Evolutionary conservation across 2,329 filamentous ascomycete genomes (phyloP), one percentile per base, ranked within the genome.

Genomic region (Penicillium italicum): DNA sequence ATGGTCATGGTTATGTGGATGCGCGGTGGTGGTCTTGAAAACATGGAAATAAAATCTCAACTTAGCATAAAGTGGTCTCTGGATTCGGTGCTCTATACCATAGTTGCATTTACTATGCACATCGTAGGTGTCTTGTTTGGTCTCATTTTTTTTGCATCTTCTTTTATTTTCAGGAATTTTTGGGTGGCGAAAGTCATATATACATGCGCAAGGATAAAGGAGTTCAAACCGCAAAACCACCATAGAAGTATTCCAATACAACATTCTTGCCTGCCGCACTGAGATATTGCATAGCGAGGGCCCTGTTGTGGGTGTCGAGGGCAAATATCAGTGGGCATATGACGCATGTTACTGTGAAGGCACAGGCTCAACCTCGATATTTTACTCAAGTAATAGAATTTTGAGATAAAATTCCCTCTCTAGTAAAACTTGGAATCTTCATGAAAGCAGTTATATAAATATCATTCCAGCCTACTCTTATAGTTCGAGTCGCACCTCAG

Each of bases 261-360:
- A 4, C 4, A 26, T 26, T 22, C 1, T 45, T n/a, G 16, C n/a
- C 5, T 28, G 41, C 16, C 16, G 20, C n/a, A n/a, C 24, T 34
- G 28, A 40, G 22, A 28, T 38, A n/a, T 40, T 30, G 12, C 46
- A 40, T 14, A 12, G 14, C 20, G 24, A 36, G n/a, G 50, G 43
- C 50, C 20, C 20, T 48, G 34, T 53, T 53, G 43, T 53, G 43
- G 50, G 50, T 49, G 36, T 26, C 7, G 9, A 53, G 50, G 50
- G 50, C 50, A 49, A 30, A 33, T n/a, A 41, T 41, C 16, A 44
- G 43, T 34, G 36, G 44, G 28, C 28, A 45, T 42, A 49, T 49
- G 44, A 53, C 42, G 43, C 50, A 53, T 33, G 33, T 36, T 31
- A 26, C 20, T 11, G 11, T 44, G 16, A 47, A 40, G 43, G 50